Base-by-base conservation (phyloP, 2,329 filamentous ascomycete genomes). In the Leptographium lundbergii region DNA sequence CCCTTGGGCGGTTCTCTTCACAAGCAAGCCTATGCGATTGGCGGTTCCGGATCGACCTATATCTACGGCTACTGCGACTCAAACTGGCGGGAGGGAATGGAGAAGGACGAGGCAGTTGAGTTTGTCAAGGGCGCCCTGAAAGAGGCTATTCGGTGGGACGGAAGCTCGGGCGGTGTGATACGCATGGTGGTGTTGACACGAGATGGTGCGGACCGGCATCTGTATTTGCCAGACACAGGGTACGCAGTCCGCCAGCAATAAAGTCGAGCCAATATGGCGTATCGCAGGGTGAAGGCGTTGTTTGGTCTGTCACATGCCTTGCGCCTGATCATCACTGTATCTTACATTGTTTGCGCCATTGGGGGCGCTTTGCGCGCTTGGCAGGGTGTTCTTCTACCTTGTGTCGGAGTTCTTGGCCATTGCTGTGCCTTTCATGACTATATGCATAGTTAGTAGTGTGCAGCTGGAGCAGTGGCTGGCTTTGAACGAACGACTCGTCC, bases 61-160 rank as follows among this genome's bases (percentile, higher is more conserved):
- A 99, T 99, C 74, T 99, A 97, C 79, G 94, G 94, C 67, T 97
- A 95, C 80, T 97, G 91, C 71, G 92, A 99, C 71, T 86, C 90
- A 60, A 84, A 99, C 79, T 99, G 94, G 94, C 85, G 80, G 72
- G 94, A 97, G 75, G 84, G 84, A 65, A 97, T 99, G 91, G 89
- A 87, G 57, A 90, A 97, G 78, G 80, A 84, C 59, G 91, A 95
- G 63, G 94, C 94, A 1, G 85, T 99, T 64, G 75, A 85, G 48
- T 99, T 99, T 69, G 94, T 99, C 71, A 96, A 96, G 77, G 87
- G 85, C 54, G 86, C 94, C 36, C 77, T 99, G 70, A 79, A 84
- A 69, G 92, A 99, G 79, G 94, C 94, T 19, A 97, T 99, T 81
- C 96, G 96, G 77, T 99, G 94, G 94, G 94, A 99, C 71, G 94